These are phyloP conservation scores for Sugiyamaella castrensis DNA, from an alignment of 1,139 yeast species.

Conservation along the genomic window DNA sequence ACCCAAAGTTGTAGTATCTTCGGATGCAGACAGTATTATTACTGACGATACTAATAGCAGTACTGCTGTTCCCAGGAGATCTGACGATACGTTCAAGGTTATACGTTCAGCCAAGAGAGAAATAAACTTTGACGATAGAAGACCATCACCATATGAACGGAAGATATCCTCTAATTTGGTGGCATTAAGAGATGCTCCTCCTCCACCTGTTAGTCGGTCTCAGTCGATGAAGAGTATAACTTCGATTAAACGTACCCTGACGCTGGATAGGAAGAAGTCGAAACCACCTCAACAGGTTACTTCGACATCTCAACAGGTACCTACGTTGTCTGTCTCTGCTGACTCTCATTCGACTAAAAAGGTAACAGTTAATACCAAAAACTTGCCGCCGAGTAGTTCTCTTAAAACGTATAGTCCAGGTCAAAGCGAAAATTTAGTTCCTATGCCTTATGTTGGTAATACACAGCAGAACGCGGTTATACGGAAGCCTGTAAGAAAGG, in stretches of 20 bases:
- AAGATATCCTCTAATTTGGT: constrained; percentile 40
- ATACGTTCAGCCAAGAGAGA: constrained; percentile 63
- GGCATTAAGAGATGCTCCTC: constrained; percentile 73
- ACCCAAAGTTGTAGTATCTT: constrained; percentile 2
- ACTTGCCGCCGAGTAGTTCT: constrained; percentile 13
- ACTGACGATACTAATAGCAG: too few species aligned
- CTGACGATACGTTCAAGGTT: constrained; percentile 55
- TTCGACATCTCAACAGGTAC: not conserved
- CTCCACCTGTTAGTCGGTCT: constrained; percentile 49
- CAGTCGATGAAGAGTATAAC: constrained; percentile 16
- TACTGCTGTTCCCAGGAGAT: not conserved
- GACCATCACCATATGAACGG: constrained; percentile 18
- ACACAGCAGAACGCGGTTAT: constrained; percentile 23
- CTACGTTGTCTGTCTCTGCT: not conserved
- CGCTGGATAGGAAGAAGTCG: constrained; percentile 5
- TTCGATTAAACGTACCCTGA: constrained; percentile 2
- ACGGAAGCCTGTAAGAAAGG: constrained; percentile 26
- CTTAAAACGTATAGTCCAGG: constrained; percentile 31
- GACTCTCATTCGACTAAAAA: not conserved
- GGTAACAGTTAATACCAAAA: constrained; percentile 13
- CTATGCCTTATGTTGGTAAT: constrained; percentile 29
- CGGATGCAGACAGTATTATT: constrained; percentile 1
- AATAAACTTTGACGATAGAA: constrained; percentile 69
- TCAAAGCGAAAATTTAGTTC: constrained; percentile 29
- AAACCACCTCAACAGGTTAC: constrained; percentile 3